phyloP scores from a whole-genome alignment of 192 early-diverging fungal genomes.

The Gigaspora rosea region DNA sequence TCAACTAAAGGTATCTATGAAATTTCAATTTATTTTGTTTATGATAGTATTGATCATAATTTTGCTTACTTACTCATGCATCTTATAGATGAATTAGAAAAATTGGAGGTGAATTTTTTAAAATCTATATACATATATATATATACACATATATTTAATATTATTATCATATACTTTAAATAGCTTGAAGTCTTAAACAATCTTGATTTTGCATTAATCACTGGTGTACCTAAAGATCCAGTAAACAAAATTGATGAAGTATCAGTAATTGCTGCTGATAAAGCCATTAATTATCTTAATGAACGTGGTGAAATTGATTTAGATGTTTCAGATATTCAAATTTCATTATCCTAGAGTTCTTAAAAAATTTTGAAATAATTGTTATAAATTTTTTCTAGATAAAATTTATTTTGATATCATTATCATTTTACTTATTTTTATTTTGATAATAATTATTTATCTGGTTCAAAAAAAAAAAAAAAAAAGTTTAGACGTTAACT shows the following conservation, averaged over 20 bases:
- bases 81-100: neutral
- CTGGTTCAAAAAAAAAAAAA: too few species aligned
- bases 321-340: slow-evolving; percentile 16
- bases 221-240: slow-evolving; percentile 10
- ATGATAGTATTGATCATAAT: neutral
- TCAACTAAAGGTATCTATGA: slow-evolving; percentile 1
- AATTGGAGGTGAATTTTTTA: slow-evolving; percentile 12
- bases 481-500: too few species aligned
- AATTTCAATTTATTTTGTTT: neutral
- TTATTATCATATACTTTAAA: neutral
- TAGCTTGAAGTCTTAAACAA: neutral
- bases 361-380: too few species aligned
- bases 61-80: neutral
- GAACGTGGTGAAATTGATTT: neutral
- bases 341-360: neutral
- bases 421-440: too few species aligned
- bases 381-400: too few species aligned
- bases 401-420: too few species aligned
- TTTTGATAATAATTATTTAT: too few species aligned
- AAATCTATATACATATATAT: too few species aligned
- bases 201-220: slow-evolving; percentile 22
- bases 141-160: neutral
- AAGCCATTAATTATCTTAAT: neutral
- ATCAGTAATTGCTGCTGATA: neutral
- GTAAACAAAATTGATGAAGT: slow-evolving; percentile 19